These are phyloP conservation scores for Chaetomiaceae sp. DNA, from an alignment of 2,329 filamentous ascomycete species.

Conservation along the genomic window DNA sequence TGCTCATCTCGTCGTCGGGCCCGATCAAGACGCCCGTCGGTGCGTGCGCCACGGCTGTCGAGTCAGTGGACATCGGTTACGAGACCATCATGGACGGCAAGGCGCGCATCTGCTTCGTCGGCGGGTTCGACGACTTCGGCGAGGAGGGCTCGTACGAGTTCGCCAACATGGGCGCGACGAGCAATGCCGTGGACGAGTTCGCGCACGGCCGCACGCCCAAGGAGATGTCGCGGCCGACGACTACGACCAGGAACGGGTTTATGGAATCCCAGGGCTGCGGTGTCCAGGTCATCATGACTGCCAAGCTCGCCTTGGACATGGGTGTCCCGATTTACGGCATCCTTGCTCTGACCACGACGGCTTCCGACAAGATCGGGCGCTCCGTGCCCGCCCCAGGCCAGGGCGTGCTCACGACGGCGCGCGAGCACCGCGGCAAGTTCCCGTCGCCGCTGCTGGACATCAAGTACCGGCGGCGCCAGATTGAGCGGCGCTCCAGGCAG, in stretches of 20 bases:
- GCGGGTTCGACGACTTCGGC: slow-evolving; percentile 98
- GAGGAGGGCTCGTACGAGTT: slow-evolving; percentile 99
- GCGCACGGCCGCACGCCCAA: slow-evolving; percentile 88
- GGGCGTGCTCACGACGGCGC: slow-evolving; percentile 91
- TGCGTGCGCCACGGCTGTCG: slow-evolving; percentile 93
- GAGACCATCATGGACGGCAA: slow-evolving; percentile 99
- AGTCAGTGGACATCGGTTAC: slow-evolving; percentile 95
- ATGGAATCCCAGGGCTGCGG: slow-evolving; percentile 99
- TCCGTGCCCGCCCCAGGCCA: slow-evolving; percentile 95
- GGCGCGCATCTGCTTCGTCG: slow-evolving; percentile 93
- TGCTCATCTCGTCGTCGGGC: slow-evolving; percentile 91
- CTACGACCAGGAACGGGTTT: slow-evolving; percentile 93
- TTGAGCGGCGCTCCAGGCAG: slow-evolving; percentile 87
- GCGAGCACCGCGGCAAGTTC: slow-evolving; percentile 85
- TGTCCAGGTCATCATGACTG: slow-evolving; percentile 98
- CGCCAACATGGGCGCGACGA: slow-evolving; percentile 99
- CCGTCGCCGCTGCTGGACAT: slow-evolving; percentile 94
- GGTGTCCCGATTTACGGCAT: slow-evolving; percentile 97
- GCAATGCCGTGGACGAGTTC: slow-evolving; percentile 95
- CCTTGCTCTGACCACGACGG: slow-evolving; percentile 86
- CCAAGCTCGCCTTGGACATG: slow-evolving; percentile 93
- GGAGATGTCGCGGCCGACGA: slow-evolving; percentile 97
- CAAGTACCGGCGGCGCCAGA: slow-evolving; percentile 92
- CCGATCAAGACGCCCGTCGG: slow-evolving; percentile 98
- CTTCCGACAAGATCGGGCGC: slow-evolving; percentile 97